A percentile compares a stretch with the other conserved stretches of the same genome.
phyloP scores from a whole-genome alignment of 108 stramenopile genomes.

The Nitzschia sp. region DNA sequence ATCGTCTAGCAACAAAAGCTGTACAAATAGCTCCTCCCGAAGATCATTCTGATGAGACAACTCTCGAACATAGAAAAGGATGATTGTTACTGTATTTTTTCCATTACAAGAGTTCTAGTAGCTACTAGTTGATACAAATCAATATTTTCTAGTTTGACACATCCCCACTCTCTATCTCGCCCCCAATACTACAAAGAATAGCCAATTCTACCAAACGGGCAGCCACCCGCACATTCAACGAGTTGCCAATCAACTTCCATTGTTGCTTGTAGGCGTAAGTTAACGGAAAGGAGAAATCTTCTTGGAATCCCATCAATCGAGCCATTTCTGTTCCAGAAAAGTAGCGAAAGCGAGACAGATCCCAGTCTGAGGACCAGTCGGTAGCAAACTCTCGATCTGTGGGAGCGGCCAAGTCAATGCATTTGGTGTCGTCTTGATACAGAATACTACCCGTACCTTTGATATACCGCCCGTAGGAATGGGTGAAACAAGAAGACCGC shows the following conservation, averaged over 20 bases:
- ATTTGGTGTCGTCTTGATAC: slow-evolving; percentile 34
- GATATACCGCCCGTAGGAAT: slow-evolving; percentile 78
- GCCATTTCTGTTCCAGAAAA: slow-evolving; percentile 80
- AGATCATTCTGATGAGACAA: too few species aligned
- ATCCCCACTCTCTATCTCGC: neutral
- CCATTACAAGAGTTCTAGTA: too few species aligned
- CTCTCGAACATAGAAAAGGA: too few species aligned
- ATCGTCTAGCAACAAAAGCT: too few species aligned
- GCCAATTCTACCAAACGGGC: slow-evolving; percentile 61
- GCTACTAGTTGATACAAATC: too few species aligned
- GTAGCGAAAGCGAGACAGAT: slow-evolving; percentile 61
- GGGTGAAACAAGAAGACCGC: slow-evolving; percentile 64
- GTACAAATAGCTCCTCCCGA: too few species aligned
- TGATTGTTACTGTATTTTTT: too few species aligned
- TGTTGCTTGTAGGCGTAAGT: slow-evolving; percentile 60
- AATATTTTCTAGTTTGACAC: too few species aligned
- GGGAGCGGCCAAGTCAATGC: slow-evolving; percentile 41
- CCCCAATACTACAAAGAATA: neutral
- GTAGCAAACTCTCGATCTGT: slow-evolving; percentile 53
- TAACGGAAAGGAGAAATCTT: slow-evolving; percentile 59
- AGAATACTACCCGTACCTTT: slow-evolving; percentile 86
- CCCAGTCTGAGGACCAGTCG: slow-evolving; percentile 53
- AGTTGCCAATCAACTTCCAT: slow-evolving; percentile 86
- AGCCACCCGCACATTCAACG: slow-evolving; percentile 74
- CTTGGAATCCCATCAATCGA: slow-evolving; percentile 71